These are phyloP conservation scores for Saccharomycopsis crataegensis DNA, from an alignment of 1,139 yeast species.

Conservation along the genomic window DNA sequence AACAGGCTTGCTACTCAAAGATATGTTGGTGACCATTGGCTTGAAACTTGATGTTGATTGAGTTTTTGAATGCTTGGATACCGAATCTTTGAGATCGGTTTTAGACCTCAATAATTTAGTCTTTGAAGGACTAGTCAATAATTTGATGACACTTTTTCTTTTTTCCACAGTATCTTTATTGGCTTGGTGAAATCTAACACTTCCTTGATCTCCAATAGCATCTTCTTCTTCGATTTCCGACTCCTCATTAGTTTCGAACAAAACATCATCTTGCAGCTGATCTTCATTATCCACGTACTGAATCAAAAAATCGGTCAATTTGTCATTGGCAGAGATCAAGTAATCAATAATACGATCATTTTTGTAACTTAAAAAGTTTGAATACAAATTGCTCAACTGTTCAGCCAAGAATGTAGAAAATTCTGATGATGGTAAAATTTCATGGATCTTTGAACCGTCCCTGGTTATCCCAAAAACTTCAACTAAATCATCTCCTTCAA, in stretches of 20 bases:
- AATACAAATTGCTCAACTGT: slow-evolving; percentile 22
- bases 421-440: slow-evolving; percentile 22
- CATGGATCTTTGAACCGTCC: slow-evolving; percentile 21
- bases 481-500: slow-evolving; percentile 24
- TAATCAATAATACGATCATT: slow-evolving; percentile 11
- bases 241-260: slow-evolving; percentile 1
- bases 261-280: not conserved
- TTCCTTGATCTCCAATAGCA: not conserved
- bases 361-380: slow-evolving; percentile 18
- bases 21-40: not conserved
- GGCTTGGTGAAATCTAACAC: not conserved
- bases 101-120: slow-evolving; percentile 3
- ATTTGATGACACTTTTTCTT: slow-evolving; percentile 10
- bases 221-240: not conserved
- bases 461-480: slow-evolving; percentile 21
- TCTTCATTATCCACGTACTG: slow-evolving; percentile 11
- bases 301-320: slow-evolving; percentile 11
- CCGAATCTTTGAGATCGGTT: not conserved
- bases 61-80: not conserved
- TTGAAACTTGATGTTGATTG: not conserved
- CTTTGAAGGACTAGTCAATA: slow-evolving; percentile 18
- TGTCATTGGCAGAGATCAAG: slow-evolving; percentile 17
- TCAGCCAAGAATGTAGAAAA: slow-evolving; percentile 24
- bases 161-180: not conserved
- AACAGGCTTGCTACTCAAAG: not conserved